These are phyloP conservation scores for Phytophthora ramorum DNA, from an alignment of 352 stramenopile genomes.

Conservation along the genomic window DNA sequence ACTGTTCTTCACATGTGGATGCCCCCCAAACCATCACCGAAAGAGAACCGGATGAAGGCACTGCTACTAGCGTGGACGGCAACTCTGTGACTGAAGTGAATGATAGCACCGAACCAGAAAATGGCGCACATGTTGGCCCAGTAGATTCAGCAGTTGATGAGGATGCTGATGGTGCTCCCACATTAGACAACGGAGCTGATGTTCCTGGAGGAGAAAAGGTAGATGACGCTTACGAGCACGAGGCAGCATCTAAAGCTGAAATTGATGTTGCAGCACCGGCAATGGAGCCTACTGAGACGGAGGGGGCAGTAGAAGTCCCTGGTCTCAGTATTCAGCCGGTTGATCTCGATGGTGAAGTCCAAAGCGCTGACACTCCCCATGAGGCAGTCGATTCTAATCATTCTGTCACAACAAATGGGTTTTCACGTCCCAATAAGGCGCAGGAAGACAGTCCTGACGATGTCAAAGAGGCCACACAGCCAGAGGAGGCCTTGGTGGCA, in stretches of 20 bases:
- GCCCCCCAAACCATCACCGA: neutral
- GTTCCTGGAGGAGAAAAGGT: neutral
- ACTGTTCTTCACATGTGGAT: neutral
- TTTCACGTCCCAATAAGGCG: neutral
- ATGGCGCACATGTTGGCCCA: neutral
- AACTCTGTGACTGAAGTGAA: neutral
- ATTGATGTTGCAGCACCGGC: neutral
- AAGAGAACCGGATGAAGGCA: slow-evolving; percentile 1
- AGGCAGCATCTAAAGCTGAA: neutral
- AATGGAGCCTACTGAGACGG: slow-evolving; percentile 1
- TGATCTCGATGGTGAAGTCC: slow-evolving; percentile 1
- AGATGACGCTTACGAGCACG: neutral
- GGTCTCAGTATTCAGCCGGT: slow-evolving; percentile 2
- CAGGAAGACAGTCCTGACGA: neutral
- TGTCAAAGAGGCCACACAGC: neutral
- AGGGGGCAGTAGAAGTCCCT: neutral
- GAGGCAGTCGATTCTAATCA: neutral
- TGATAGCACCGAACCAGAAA: neutral
- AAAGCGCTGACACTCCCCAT: neutral
- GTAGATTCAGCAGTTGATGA: neutral
- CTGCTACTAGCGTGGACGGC: neutral
- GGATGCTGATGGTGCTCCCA: neutral
- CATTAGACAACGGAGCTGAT: neutral
- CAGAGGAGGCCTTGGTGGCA: neutral
- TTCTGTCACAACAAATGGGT: slow-evolving; percentile 1